These are phyloP conservation scores for Cryptococcus amylolentus DNA, from an alignment of 1,284 basidiomycete genomes.

Conservation along the genomic window DNA sequence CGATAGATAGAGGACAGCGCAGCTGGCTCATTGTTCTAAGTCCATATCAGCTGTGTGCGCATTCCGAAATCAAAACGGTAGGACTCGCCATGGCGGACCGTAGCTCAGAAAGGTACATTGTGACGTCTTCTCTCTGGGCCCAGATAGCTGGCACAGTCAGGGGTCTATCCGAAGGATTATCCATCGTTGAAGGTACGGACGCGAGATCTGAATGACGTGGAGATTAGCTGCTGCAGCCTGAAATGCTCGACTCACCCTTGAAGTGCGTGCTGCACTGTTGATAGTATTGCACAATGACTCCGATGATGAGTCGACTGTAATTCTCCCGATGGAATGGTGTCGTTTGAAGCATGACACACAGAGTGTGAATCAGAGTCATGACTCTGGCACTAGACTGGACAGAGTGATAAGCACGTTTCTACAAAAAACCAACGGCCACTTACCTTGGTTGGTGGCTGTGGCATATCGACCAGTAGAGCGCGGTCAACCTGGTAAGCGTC, in stretches of 20 bases:
- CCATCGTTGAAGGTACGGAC: conserved; percentile 8
- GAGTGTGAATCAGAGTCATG: conserved; percentile 84
- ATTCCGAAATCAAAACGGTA: background rate
- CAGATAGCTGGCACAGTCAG: conserved; percentile 69
- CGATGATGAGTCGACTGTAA: conserved; percentile 87
- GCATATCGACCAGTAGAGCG: conserved; percentile 11
- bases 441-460: conserved; percentile 61
- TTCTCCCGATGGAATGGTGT: conserved; percentile 96
- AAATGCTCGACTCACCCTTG: conserved; percentile 51
- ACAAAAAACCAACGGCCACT: conserved; percentile 12
- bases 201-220: conserved; percentile 9
- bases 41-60: conserved; percentile 1
- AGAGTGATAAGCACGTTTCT: background rate
- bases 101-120: conserved; percentile 60
- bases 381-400: conserved; percentile 72
- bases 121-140: conserved; percentile 79
- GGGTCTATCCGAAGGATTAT: conserved; percentile 11
- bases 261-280: conserved; percentile 87
- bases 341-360: conserved; percentile 85
- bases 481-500: conserved; percentile 68
- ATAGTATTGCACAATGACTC: conserved; percentile 96
- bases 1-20: conserved; percentile 53
- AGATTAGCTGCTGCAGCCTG: background rate
- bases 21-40: conserved; percentile 20
- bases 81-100: conserved; percentile 28